Evolutionary conservation across 2,329 filamentous ascomycete genomes (phyloP).

Genomic region (Pseudogymnoascus sp.): DNA sequence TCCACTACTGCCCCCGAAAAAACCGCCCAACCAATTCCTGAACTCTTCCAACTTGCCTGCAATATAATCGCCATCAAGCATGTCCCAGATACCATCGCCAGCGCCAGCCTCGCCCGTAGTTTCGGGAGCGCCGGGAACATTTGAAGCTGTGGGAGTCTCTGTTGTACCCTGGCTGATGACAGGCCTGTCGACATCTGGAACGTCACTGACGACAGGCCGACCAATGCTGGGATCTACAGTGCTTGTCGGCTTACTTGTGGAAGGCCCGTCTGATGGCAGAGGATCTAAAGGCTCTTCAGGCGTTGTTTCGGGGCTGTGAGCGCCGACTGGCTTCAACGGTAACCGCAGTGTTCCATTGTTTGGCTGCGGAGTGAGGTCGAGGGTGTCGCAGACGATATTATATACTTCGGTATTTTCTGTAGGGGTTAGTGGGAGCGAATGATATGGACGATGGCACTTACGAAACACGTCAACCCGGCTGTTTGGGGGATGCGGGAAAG

Average conservation of each 20-base stretch:
- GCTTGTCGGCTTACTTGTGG: neutral
- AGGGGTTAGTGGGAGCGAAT: neutral
- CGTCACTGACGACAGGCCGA: constrained; percentile 15
- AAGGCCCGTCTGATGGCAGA: constrained; percentile 21
- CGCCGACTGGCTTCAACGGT: constrained; percentile 41
- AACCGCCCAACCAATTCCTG: constrained; percentile 22
- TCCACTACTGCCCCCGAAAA: neutral
- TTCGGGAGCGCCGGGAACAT: neutral
- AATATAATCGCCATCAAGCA: constrained; percentile 40
- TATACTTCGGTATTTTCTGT: constrained; percentile 91
- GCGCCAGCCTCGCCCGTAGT: constrained; percentile 17
- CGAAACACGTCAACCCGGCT: constrained; percentile 75
- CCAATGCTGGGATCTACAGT: neutral
- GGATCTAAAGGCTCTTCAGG: constrained; percentile 49
- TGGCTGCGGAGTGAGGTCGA: constrained; percentile 62
- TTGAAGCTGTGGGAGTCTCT: neutral
- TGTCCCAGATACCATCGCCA: constrained; percentile 10
- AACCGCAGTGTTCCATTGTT: constrained; percentile 85
- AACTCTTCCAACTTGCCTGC: constrained; percentile 39
- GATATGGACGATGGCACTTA: constrained; percentile 39
- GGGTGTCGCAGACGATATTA: constrained; percentile 84
- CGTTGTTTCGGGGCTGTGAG: constrained; percentile 44
- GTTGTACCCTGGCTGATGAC: constrained; percentile 1
- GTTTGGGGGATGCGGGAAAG: constrained; percentile 79
- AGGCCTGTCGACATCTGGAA: constrained; percentile 1